Evolutionary conservation across 2,329 filamentous ascomycete species (phyloP), one percentile per base, ranked within the genome.

Genomic region (Apiospora pterosperma): DNA sequence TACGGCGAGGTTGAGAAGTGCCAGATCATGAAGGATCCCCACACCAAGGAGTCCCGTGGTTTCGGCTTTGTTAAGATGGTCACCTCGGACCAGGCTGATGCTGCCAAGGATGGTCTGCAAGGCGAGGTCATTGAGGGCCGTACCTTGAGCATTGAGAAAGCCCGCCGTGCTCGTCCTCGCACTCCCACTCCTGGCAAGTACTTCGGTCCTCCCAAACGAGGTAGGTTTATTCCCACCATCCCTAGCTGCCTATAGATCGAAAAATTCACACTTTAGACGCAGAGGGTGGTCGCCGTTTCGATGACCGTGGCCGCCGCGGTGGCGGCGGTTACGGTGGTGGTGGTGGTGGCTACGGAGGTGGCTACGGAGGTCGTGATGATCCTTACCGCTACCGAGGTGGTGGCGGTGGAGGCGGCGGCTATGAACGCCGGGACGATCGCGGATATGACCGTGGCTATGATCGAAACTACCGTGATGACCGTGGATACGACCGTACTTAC

Each of bases 51-150:
- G 81, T 98, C 95, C 72, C 96, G 96, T 80, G 96, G 96, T 70
- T 99, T 99, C 71, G 96, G 96, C 64, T 99, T 99, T 82, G 96
- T 99, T 78, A 98, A 99, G 85, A 98, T 99, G 95, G 89, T 93
- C 67, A 96, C 93, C 65, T 88, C 92, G 60, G 95, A 98, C 64
- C 92, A 97, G 80, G 96, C 96, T 69, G 96, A 99, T 79, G 94
- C 96, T 71, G 96, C 96, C 71, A 97, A 96, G 84, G 96, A 98
- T 75, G 95, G 92, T 63, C 86, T 99, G 36, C 95, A 98, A 79
- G 95, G 95, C 75, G 95, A 98, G 79, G 88, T 93, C 71, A 93
- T 97, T 70, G 95, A 99, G 76, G 96, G 96, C 67, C 92, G 96
- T 73, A 97, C 94, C 67, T 82, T 99, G 74, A 97, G 94, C 86